Evolutionary conservation across 2,329 filamentous ascomycete species (phyloP), one percentile per base, ranked within the genome.

Genomic region (Fusarium protoensiforme): DNA sequence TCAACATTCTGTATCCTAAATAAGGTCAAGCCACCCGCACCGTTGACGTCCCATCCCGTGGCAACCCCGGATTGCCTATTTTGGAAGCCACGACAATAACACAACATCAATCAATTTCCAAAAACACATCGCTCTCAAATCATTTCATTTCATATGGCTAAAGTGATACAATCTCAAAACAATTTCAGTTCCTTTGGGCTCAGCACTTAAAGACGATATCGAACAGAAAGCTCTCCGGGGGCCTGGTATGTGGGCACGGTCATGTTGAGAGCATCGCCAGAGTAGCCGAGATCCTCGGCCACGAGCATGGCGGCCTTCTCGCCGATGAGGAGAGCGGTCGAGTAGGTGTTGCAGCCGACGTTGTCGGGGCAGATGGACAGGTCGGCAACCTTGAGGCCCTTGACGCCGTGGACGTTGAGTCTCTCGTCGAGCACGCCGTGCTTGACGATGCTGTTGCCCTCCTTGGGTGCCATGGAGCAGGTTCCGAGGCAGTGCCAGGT

Each of bases 401-500:
- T 88, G 73, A 94, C 92, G 60, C 92, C 93, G 79, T 94, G 92
- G 4, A 95, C 92, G 75, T 94, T 94, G 64, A 95, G 87, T 68
- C 92, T 89, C 82, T 94, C 92, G 78, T 95, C 93, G 39, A 95
- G 83, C 1, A 95, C 93, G 68, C 93, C 93, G 77, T 94, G 92
- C 84, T 93, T 93, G 81, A 95, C 92, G 78, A 95, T 93, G 77
- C 89, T 91, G 85, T 94, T 95, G 68, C 93, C 93, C 78, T 94
- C 89, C 68, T 84, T 87, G 6, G 93, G 93, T 0, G 92, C 92
- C 92, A 95, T 95, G 61, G 91, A 93, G 84, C 92, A 94, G 2
- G 92, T 94, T 82, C 87, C 87, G 16, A 89, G 81, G 41, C 68
- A 71, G 65, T 77, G 71, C 72, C 72, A 76, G 46, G 92, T 94